Percentiles rank a stretch among this genome's conserved stretches.
phyloP scores from a whole-genome alignment of 345 rosid genomes.

The Eucalyptus victrix region DNA sequence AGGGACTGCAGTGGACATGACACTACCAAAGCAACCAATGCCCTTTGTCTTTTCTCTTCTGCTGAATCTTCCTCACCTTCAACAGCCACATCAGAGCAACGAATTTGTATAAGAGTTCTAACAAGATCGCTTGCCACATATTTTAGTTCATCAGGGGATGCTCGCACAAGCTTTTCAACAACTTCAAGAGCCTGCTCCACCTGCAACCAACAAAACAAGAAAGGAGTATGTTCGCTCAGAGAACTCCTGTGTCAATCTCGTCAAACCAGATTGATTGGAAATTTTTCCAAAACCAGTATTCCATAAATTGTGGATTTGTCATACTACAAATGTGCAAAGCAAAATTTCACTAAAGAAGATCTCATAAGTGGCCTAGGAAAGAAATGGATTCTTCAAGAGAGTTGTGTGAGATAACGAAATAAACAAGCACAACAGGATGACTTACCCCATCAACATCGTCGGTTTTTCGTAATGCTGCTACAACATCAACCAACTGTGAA shows the following conservation, averaged over 20 bases:
- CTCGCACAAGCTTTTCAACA: conserved; percentile 87
- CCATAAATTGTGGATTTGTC: not conserved
- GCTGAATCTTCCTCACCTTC: conserved; percentile 97
- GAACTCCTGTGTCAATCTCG: not conserved
- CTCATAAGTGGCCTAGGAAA: not conserved
- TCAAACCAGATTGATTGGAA: not conserved
- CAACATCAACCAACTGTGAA: conserved; percentile 84
- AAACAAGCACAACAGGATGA: not conserved
- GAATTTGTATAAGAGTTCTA: conserved; percentile 78
- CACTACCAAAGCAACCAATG: conserved; percentile 75
- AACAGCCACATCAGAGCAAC: conserved; percentile 74
- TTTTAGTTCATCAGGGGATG: conserved; percentile 85
- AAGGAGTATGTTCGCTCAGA: not conserved
- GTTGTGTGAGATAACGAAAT: not conserved
- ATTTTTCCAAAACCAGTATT: not conserved
- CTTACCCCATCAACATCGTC: conserved; percentile 93
- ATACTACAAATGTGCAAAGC: not conserved
- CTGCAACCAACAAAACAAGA: conserved; percentile 19
- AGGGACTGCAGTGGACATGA: conserved; percentile 73
- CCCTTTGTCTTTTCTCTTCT: conserved; percentile 89
- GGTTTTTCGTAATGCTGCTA: conserved; percentile 81
- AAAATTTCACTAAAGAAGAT: not conserved
- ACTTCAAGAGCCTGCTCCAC: conserved; percentile 80
- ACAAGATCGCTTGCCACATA: conserved; percentile 71
- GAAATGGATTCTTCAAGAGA: not conserved